Conservation (phyloP, 208 protist genomes). For the Leishmania tropica region DNA sequence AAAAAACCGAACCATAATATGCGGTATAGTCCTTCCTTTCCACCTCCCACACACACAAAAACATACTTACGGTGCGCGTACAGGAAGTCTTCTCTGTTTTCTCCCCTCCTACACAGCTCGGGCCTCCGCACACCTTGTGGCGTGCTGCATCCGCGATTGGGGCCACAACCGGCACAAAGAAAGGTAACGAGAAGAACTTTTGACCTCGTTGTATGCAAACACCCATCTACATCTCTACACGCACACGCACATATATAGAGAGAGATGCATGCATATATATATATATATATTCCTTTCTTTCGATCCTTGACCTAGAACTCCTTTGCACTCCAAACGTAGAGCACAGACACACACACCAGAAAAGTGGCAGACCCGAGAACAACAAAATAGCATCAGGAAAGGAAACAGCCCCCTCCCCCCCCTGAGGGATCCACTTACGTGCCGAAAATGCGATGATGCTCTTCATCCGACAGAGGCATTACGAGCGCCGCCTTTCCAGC, state of each 20-base stretch:
- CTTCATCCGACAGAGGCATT: conserved; percentile 22
- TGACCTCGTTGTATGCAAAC: no score
- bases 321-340: no score
- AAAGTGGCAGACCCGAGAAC: neutral
- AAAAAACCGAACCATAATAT: neutral
- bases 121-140: neutral
- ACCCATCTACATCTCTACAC: no score
- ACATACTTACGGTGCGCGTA: neutral
- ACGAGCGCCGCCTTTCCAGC: conserved; percentile 6
- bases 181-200: neutral
- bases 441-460: conserved; percentile 29
- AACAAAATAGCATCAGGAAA: neutral
- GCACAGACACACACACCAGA: no score
- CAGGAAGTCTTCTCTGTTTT: neutral
- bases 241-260: no score
- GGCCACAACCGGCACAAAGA: neutral
- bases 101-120: neutral
- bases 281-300: no score
- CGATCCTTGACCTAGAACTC: no score
- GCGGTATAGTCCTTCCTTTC: no score
- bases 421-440: neutral
- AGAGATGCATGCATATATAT: no score
- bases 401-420: neutral
- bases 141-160: neutral
- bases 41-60: neutral